Evolutionary conservation across 2,329 filamentous ascomycete genomes (phyloP).

Genomic region (Biscogniauxia marginata): DNA sequence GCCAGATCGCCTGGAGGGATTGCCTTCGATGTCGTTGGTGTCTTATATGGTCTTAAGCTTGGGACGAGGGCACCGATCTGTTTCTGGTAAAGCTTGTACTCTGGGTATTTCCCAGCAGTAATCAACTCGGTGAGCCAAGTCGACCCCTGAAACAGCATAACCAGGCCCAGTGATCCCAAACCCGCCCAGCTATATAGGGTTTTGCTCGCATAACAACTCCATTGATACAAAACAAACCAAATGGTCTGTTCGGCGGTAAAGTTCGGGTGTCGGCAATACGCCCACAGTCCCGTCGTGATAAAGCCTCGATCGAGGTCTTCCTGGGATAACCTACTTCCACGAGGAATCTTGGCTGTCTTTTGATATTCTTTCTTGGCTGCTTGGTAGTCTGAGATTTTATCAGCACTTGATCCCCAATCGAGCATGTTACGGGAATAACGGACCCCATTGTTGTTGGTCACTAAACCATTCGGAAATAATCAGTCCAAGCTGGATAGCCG

Average conservation of each 20-base stretch:
- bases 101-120: conserved; percentile 78
- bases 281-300: conserved; percentile 79
- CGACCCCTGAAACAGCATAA: conserved; percentile 84
- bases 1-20: conserved; percentile 52
- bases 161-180: conserved; percentile 65
- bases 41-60: conserved; percentile 44
- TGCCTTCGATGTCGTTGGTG: conserved; percentile 42
- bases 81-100: conserved; percentile 82
- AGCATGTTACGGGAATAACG: conserved; percentile 23
- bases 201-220: conserved; percentile 74
- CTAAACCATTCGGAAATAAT: conserved; percentile 72
- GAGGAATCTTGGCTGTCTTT: conserved; percentile 67
- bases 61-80: conserved; percentile 84
- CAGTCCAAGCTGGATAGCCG: conserved; percentile 47
- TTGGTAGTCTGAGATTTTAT: conserved; percentile 63
- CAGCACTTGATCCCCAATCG: conserved; percentile 7
- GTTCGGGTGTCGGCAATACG: conserved; percentile 88
- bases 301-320: conserved; percentile 89
- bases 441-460: conserved; percentile 91
- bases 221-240: conserved; percentile 86
- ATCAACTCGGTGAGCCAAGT: conserved; percentile 85
- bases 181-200: conserved; percentile 77
- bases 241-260: conserved; percentile 89
- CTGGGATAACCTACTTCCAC: conserved; percentile 60
- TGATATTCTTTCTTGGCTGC: conserved; percentile 75